These are phyloP conservation scores for Ascochyta pisi DNA, from an alignment of 2,329 filamentous ascomycete genomes.

Conservation along the genomic window DNA sequence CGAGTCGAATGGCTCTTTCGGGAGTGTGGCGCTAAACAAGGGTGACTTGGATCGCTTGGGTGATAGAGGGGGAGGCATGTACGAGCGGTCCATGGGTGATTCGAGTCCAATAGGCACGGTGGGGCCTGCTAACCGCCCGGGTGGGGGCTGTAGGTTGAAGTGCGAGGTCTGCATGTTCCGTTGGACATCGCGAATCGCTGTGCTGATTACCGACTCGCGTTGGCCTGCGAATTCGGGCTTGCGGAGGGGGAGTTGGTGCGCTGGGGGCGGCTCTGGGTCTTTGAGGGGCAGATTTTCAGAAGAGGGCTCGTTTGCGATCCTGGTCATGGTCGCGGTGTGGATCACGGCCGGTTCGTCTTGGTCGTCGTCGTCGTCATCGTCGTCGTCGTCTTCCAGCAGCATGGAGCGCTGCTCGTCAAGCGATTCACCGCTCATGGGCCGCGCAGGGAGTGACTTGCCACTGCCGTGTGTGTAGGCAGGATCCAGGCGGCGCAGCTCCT, in stretches of 20 bases:
- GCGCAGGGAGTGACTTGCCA: conserved; percentile 78
- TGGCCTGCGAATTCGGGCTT: conserved; percentile 31
- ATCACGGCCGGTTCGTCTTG: conserved; percentile 51
- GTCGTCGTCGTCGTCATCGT: conserved; percentile 46
- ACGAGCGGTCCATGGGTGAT: conserved; percentile 62
- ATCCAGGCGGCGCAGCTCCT: conserved; percentile 79
- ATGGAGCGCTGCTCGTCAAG: conserved; percentile 49
- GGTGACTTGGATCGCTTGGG: conserved; percentile 65
- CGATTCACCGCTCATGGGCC: conserved; percentile 69
- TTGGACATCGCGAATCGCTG: conserved; percentile 52
- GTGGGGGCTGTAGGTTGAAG: conserved; percentile 46
- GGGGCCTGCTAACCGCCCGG: conserved; percentile 37
- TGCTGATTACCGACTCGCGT: conserved; percentile 51
- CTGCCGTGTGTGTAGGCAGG: conserved; percentile 57
- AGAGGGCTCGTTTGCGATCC: conserved; percentile 56
- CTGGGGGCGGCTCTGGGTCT: conserved; percentile 30
- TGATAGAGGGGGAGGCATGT: conserved; percentile 75
- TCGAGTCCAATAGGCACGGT: conserved; percentile 42
- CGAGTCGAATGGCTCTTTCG: conserved; percentile 29
- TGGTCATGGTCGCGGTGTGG: conserved; percentile 61
- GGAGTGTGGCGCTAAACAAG: conserved; percentile 28
- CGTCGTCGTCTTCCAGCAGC: conserved; percentile 43
- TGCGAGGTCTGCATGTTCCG: conserved; percentile 39
- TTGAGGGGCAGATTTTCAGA: conserved; percentile 30
- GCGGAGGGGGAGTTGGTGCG: conserved; percentile 43